Percentiles rank a stretch among this genome's conserved stretches.
These are phyloP conservation scores for Lactarius akahatsu DNA, from an alignment of 768 basidiomycete genomes.

Conservation along the genomic window DNA sequence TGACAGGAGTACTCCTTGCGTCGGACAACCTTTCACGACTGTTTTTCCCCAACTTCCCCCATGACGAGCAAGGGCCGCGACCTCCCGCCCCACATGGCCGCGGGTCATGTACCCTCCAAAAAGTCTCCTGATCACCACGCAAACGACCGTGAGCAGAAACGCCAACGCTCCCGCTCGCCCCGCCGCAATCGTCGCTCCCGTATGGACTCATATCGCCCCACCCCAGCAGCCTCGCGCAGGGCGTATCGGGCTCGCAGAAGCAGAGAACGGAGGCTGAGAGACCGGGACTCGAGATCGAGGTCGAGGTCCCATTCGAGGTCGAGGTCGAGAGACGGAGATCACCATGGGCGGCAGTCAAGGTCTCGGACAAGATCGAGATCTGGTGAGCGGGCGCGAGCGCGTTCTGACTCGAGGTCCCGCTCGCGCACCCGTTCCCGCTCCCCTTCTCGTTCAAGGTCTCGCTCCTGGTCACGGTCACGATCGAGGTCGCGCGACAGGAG, in stretches of 20 bases:
- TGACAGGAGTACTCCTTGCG: conserved; percentile 4
- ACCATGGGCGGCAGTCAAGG: conserved; percentile 25
- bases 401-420: conserved; percentile 25
- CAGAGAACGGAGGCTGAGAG: conserved; percentile 19
- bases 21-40: not conserved
- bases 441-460: conserved; percentile 29
- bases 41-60: conserved; percentile 4
- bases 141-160: conserved; percentile 20
- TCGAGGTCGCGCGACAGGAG: conserved; percentile 30
- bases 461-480: conserved; percentile 21
- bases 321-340: conserved; percentile 40
- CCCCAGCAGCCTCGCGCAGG: conserved; percentile 21
- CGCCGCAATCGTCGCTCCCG: conserved; percentile 25
- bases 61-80: conserved; percentile 26
- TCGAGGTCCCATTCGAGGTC: conserved; percentile 28
- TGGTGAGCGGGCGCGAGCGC: conserved; percentile 17
- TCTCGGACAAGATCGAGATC: conserved; percentile 27
- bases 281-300: conserved; percentile 23
- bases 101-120: conserved; percentile 11
- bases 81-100: conserved; percentile 17
- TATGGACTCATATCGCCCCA: conserved; percentile 27
- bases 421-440: conserved; percentile 33
- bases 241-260: conserved; percentile 25
- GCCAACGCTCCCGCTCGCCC: conserved; percentile 22
- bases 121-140: conserved; percentile 16